A percentile compares a stretch with the other conserved stretches of the same genome.
These are phyloP conservation scores for Phragmites australis DNA, from an alignment of 176 grass and related monocot genomes.

Conservation along the genomic window DNA sequence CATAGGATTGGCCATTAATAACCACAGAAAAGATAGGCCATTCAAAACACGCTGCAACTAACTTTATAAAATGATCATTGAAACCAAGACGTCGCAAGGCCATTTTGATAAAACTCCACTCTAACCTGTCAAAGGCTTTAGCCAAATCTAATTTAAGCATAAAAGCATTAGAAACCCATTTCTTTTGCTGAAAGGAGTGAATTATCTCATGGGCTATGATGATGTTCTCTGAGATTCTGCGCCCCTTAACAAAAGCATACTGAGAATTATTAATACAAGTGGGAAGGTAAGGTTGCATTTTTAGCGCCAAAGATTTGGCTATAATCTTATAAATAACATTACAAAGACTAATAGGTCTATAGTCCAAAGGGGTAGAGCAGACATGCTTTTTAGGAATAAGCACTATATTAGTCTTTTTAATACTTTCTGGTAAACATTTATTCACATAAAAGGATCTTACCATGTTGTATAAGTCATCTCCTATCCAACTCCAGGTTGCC, in stretches of 20 bases:
- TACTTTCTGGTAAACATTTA: too few species aligned
- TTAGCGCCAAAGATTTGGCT: not conserved
- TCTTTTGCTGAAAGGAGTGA: not conserved
- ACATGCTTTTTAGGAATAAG: too few species aligned
- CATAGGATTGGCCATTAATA: not conserved
- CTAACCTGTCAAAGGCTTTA: not conserved
- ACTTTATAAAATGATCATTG: not conserved
- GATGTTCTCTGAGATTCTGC: not conserved
- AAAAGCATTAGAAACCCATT: not conserved
- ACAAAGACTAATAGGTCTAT: too few species aligned
- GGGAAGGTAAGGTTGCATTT: not conserved
- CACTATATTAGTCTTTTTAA: too few species aligned
- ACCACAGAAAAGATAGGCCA: not conserved
- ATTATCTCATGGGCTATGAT: not conserved
- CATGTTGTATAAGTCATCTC: too few species aligned
- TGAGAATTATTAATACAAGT: not conserved
- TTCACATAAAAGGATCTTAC: too few species aligned
- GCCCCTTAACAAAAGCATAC: conserved; percentile 5
- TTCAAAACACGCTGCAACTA: not conserved
- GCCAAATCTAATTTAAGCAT: not conserved
- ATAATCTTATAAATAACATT: not conserved
- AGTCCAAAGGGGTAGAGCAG: too few species aligned
- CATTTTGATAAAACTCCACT: not conserved
- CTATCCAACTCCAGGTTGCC: too few species aligned
- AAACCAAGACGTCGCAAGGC: not conserved